Base-by-base conservation (phyloP, 2,329 filamentous ascomycete species). In the Harringtonia lauricola region DNA sequence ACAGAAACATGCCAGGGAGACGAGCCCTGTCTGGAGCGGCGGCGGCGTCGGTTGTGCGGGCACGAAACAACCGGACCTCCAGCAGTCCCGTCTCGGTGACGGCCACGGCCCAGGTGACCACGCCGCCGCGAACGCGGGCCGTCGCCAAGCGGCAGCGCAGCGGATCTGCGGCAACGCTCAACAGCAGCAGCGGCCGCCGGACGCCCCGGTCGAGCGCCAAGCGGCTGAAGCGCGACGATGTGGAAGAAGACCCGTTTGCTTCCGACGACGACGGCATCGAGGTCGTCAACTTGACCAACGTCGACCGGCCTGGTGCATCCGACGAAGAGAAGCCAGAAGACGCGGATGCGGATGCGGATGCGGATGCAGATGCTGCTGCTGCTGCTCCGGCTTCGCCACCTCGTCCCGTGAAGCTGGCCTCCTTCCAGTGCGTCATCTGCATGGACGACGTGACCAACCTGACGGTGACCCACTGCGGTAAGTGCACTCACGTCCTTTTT, bases 381-480 rank as follows among this genome's bases (percentile, higher is more conserved):
- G 5, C 34, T 3, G 18, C 34, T 3, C 34, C 18, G 18, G 3
- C 34, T 13, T 7, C 41, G 8, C 19, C n/a, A n/a, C n/a, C n/a
- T n/a, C n/a, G n/a, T n/a, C n/a, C n/a, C n/a, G 57, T 67, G 54
- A 76, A 73, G 56, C 58, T 83, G 15, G 64, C 67, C 36, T 63
- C 65, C 4, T 78, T 81, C 39, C 74, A 81, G 58, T 83, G 79
- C 49, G 75, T 78, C 36, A 82, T 83, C 46, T 83, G 79, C 59
- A 78, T 82, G 74, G 79, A 82, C 47, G 67, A 76, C 48, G 71
- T 67, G 22, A 71, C 68, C 2, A 64, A 66, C 24, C 53, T 83
- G 47, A 80, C 76, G 1, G 71, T 81, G 37, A 83, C 79, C 3
- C 74, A 81, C 57, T 83, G 79, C 58, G 79, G 79, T 82, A 74